Base-by-base conservation (phyloP, 495 filamentous ascomycete species). In the Viridothelium virens region DNA sequence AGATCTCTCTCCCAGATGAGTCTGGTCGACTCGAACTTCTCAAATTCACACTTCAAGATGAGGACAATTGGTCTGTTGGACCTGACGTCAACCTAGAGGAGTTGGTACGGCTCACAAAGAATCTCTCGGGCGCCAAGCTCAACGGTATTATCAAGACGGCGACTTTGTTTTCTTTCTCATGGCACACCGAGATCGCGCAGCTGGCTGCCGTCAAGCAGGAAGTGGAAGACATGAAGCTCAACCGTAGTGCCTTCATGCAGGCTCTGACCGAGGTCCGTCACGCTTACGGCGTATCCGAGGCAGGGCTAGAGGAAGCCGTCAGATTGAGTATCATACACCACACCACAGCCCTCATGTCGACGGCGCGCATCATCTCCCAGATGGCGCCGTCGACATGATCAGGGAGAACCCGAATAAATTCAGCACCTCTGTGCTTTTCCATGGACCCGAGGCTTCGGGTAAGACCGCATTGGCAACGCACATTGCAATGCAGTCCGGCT, bases 21-120 rank as follows among this genome's bases (percentile, higher is more conserved):
- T 71, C 80, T 53, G 94, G 94, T 31, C 86, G 94, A 81, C 81
- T 44, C 92, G 97, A 73, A 99, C 97, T 70, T 80, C 97, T 65
- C 94, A 94, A 70, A 99, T 99, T 66, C 94, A 97, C 74, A 97
- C 95, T 78, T 87, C 65, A 94, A 94, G 77, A 96, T 97, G 89
- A 82, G 85, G 67, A 82, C 86, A 5, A 96, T 92, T 78, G 84
- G 89, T 50, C 83, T 91, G 39, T 83, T 99, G 76, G 91, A 86
- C 70, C 70, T 6, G 92, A 96, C 72, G 93, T 99, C 12, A 81
- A 93, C 72, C 70, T 97, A 36, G 77, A 78, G 0, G 91, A 96
- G 76, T 83, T 99, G 14, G 95, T 92, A 5, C 80, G 80, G 12
- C 65, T 89, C 69, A 97, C 94, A 25, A 97, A 97, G 82, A 99